phyloP scores from a whole-genome alignment of 202 grass and related monocot genomes.

The Miscanthus sacchariflorus region DNA sequence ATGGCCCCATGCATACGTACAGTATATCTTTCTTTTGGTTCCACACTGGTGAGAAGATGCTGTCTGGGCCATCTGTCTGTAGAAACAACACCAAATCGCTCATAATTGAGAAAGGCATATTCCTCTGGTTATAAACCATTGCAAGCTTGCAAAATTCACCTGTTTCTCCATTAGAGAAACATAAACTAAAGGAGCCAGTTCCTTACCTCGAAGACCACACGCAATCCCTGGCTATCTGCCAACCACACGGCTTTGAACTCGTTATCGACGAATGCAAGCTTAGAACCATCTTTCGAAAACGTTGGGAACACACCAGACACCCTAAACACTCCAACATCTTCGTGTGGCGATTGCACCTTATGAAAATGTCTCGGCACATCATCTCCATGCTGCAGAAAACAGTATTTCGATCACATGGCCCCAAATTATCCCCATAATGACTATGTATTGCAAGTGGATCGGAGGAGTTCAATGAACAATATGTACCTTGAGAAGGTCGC shows the following conservation, averaged over 20 bases:
- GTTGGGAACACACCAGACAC: constrained; percentile 49
- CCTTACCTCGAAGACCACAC: neutral
- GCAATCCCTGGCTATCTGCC: constrained; percentile 42
- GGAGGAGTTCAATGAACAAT: neutral
- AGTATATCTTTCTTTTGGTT: constrained; percentile 52
- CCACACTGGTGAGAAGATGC: constrained; percentile 54
- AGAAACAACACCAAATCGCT: neutral
- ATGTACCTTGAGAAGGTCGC: neutral
- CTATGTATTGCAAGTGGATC: neutral
- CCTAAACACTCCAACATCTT: constrained; percentile 49
- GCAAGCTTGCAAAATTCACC: no score
- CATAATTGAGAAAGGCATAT: no score
- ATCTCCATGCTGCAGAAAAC: constrained; percentile 36
- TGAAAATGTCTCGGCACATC: constrained; percentile 25
- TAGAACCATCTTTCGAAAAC: constrained; percentile 53
- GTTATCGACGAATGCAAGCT: constrained; percentile 57
- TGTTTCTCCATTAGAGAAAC: neutral
- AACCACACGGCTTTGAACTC: constrained; percentile 60
- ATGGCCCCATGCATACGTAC: neutral
- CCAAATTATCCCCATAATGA: neutral
- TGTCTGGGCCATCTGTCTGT: constrained; percentile 26
- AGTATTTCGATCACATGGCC: neutral
- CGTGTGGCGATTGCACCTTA: constrained; percentile 27
- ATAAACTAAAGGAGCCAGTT: neutral
- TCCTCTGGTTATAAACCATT: no score